phyloP scores from a whole-genome alignment of 306 rosid genomes.

The Bauhinia variegata region DNA sequence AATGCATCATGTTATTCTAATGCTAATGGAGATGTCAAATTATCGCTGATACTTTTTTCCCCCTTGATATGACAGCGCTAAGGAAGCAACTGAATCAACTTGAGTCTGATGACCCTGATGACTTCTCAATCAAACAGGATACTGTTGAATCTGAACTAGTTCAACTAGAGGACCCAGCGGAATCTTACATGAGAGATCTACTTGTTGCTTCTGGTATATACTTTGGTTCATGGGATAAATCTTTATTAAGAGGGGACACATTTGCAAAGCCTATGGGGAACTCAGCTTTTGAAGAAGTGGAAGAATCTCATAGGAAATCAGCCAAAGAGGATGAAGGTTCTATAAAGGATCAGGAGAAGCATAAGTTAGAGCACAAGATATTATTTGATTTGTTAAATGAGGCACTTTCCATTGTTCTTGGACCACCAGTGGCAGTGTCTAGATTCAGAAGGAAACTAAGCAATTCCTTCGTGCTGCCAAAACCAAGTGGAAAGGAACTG shows the following conservation, averaged over 20 bases:
- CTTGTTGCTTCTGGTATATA: conserved; percentile 89
- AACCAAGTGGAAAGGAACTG: conserved; percentile 67
- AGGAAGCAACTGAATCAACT: conserved; percentile 86
- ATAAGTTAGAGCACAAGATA: conserved; percentile 55
- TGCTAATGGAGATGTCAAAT: conserved; percentile 14
- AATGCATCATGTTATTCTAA: too few species aligned
- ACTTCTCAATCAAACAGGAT: conserved; percentile 44
- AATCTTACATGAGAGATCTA: conserved; percentile 80
- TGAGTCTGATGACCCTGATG: conserved; percentile 61
- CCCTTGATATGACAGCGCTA: conserved; percentile 59
- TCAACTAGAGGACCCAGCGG: conserved; percentile 71
- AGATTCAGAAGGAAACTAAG: conserved; percentile 59
- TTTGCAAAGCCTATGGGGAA: conserved; percentile 68
- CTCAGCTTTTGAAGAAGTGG: conserved; percentile 80
- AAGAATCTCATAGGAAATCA: conserved; percentile 61
- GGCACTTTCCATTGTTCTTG: conserved; percentile 69
- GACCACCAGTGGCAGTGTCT: conserved; percentile 54
- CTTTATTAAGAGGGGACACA: conserved; percentile 62
- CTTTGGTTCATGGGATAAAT: conserved; percentile 73
- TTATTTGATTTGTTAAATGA: conserved; percentile 79
- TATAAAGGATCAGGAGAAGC: conserved; percentile 39
- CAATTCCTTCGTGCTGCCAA: conserved; percentile 44
- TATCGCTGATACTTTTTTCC: conserved; percentile 28
- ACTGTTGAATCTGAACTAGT: conserved; percentile 52
- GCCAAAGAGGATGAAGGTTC: conserved; percentile 43